These are phyloP conservation scores for Hypoxylon sp. DNA, from an alignment of 2,329 filamentous ascomycete species.

Conservation along the genomic window DNA sequence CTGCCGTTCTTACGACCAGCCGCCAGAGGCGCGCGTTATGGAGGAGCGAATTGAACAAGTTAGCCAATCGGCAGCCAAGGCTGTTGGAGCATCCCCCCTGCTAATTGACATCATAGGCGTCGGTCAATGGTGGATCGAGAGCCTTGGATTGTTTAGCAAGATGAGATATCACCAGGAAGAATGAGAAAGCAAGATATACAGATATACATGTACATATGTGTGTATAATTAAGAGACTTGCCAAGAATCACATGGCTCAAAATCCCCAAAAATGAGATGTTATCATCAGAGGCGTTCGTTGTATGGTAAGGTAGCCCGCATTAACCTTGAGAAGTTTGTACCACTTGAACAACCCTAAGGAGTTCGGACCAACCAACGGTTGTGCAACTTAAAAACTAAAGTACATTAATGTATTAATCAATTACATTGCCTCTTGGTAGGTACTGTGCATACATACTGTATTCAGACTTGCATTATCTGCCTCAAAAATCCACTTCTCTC, in stretches of 20 bases:
- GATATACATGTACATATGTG: neutral
- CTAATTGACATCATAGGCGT: conserved; percentile 40
- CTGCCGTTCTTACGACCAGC: conserved; percentile 11
- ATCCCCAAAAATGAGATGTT: conserved; percentile 3
- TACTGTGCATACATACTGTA: too few species aligned
- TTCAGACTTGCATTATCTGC: too few species aligned
- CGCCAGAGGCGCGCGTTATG: conserved; percentile 37
- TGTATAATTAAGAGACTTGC: neutral
- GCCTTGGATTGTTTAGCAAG: conserved; percentile 21
- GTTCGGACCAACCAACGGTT: conserved; percentile 20
- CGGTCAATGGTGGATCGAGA: conserved; percentile 15
- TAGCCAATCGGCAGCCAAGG: conserved; percentile 18
- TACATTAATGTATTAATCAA: neutral
- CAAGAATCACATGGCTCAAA: neutral
- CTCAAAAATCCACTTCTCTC: neutral
- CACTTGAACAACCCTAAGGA: conserved; percentile 25
- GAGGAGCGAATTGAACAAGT: conserved; percentile 14
- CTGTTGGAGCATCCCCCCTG: conserved; percentile 25
- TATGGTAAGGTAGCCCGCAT: conserved; percentile 29
- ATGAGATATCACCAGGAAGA: neutral
- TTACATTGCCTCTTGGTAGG: conserved; percentile 1
- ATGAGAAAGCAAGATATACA: neutral
- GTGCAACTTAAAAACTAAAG: conserved; percentile 13
- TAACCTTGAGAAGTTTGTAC: conserved; percentile 31
- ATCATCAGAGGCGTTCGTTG: conserved; percentile 18